Conservation (phyloP, 169 alveolate species). For the Eimeria necatrix region DNA sequence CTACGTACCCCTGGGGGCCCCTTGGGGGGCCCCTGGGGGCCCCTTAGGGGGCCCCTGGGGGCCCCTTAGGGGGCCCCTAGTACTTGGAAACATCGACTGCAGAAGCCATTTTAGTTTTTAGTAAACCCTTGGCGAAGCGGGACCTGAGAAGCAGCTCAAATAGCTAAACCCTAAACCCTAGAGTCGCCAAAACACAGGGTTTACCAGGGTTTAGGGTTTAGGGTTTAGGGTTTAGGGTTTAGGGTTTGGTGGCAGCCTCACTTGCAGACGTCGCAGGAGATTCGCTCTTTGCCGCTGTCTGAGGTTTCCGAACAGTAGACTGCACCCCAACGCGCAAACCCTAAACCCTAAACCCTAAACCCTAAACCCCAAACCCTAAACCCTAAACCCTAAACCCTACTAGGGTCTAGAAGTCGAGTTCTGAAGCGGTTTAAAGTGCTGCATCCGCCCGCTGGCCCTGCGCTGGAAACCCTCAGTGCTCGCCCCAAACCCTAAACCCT, state of each 20-base stretch:
- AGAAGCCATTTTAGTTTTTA: conserved; percentile 38
- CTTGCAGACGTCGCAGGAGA: conserved; percentile 27
- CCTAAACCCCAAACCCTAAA: not conserved
- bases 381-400: not conserved
- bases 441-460: too few relatives aligned
- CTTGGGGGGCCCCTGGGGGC: too few relatives aligned
- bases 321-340: conserved; percentile 8
- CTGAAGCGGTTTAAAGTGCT: too few relatives aligned
- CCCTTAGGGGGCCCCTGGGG: too few relatives aligned
- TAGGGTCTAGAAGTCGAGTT: too few relatives aligned
- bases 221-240: too few relatives aligned
- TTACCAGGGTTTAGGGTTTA: not conserved
- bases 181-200: not conserved
- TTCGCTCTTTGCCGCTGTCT: not conserved
- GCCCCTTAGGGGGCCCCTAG: too few relatives aligned
- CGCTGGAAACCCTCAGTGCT: too few relatives aligned
- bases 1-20: too few relatives aligned
- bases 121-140: conserved; percentile 39
- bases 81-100: conserved; percentile 32
- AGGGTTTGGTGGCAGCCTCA: not conserved
- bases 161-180: not conserved
- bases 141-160: not conserved
- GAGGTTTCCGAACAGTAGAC: too few relatives aligned
- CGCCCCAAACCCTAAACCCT: too few relatives aligned
- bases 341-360: not conserved